Evolutionary conservation across 352 stramenopile species (phyloP).

Genomic region (Pythium phragmiticola): DNA sequence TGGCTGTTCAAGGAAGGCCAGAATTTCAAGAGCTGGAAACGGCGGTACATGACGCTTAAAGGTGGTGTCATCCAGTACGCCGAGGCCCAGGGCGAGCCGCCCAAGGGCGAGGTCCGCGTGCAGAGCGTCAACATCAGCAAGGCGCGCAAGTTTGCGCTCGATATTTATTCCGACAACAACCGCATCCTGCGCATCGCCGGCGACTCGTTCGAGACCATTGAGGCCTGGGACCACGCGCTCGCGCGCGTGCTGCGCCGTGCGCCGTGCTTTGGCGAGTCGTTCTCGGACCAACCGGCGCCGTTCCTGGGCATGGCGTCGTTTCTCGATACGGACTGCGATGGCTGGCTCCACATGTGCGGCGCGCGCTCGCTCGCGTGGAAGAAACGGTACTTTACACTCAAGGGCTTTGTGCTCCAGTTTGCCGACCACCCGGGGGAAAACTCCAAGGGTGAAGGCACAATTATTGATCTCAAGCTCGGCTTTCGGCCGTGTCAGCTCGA

Average conservation of each 20-base stretch:
- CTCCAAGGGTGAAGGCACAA: constrained; percentile 52
- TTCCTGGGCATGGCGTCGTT: constrained; percentile 61
- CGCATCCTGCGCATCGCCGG: constrained; percentile 70
- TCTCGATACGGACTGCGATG: constrained; percentile 57
- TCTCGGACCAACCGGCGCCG: constrained; percentile 52
- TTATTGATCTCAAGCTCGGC: constrained; percentile 61
- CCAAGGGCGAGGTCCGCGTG: constrained; percentile 60
- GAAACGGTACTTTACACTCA: constrained; percentile 76
- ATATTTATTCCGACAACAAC: constrained; percentile 83
- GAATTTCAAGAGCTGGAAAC: constrained; percentile 89
- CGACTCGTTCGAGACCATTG: constrained; percentile 67
- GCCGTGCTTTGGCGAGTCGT: constrained; percentile 66
- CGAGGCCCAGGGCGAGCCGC: constrained; percentile 46
- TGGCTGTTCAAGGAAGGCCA: constrained; percentile 84
- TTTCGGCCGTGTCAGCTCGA: constrained; percentile 48
- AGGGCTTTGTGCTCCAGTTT: constrained; percentile 57
- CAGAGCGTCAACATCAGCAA: constrained; percentile 74
- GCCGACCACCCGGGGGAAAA: constrained; percentile 59
- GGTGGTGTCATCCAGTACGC: constrained; percentile 68
- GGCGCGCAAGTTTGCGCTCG: constrained; percentile 61
- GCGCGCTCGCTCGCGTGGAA: constrained; percentile 62
- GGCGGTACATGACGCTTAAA: constrained; percentile 71
- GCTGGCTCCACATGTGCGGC: constrained; percentile 72
- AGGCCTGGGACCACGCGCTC: constrained; percentile 70
- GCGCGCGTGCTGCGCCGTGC: constrained; percentile 43